These are phyloP conservation scores for Naganishia cerealis DNA, from an alignment of 1,284 basidiomycete species.

Conservation along the genomic window DNA sequence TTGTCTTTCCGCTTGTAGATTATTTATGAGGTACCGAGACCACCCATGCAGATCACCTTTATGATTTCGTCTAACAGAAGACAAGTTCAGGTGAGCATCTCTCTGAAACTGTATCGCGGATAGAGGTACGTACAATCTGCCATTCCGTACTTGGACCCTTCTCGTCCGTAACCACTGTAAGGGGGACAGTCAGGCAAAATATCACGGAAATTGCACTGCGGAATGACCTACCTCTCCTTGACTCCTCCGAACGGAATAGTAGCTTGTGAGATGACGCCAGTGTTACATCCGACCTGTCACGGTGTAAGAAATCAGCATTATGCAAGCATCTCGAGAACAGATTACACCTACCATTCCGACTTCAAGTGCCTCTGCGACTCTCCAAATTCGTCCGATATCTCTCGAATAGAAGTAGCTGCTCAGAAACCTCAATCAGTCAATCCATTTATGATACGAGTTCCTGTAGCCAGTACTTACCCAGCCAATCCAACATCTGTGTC, in stretches of 20 bases:
- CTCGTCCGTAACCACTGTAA: constrained; percentile 70
- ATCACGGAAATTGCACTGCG: too few relatives aligned
- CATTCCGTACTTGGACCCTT: constrained; percentile 54
- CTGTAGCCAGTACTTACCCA: too few relatives aligned
- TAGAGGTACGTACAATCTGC: constrained; percentile 46
- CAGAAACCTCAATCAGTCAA: background rate
- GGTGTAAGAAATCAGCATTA: background rate
- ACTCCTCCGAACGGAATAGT: constrained; percentile 86
- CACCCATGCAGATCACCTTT: constrained; percentile 34
- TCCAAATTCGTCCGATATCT: constrained; percentile 86
- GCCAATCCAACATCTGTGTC: constrained; percentile 81
- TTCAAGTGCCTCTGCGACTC: constrained; percentile 95
- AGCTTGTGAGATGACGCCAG: constrained; percentile 75
- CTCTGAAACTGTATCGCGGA: background rate
- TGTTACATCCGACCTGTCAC: constrained; percentile 61
- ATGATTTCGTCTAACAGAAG: constrained; percentile 28
- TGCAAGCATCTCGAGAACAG: background rate
- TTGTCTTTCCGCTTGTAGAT: background rate
- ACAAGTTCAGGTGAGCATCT: background rate
- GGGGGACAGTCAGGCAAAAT: constrained; percentile 57
- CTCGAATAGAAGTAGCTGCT: constrained; percentile 78
- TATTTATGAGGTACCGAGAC: constrained; percentile 29
- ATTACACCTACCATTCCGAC: constrained; percentile 77
- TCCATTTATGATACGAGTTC: background rate
- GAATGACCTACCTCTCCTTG: constrained; percentile 42